Conservation (phyloP, 805 yeast genomes). For the Brettanomyces anomalus region DNA sequence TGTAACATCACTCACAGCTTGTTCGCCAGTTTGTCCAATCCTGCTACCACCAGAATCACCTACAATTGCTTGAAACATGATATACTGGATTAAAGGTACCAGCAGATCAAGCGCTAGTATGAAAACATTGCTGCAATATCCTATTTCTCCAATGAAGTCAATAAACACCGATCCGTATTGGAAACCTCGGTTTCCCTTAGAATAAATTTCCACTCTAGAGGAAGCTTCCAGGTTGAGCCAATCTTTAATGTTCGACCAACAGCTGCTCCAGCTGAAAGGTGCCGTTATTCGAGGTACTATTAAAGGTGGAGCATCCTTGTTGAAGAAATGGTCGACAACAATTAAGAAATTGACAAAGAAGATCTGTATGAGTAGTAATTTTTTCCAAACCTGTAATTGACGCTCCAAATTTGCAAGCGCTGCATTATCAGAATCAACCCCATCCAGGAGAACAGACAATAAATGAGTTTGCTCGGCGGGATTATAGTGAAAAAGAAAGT, state of each 20-base stretch:
- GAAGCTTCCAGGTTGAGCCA: neutral
- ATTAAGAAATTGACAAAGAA: slow-evolving; percentile 4
- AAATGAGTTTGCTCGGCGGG: slow-evolving; percentile 2
- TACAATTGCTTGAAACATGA: slow-evolving; percentile 11
- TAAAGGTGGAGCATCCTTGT: neutral
- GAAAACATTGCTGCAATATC: slow-evolving; percentile 4
- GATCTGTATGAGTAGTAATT: neutral
- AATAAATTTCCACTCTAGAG: neutral
- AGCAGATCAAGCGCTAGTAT: slow-evolving; percentile 14
- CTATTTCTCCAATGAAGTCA: slow-evolving; percentile 21
- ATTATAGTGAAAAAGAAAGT: slow-evolving; percentile 1
- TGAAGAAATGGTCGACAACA: slow-evolving; percentile 5
- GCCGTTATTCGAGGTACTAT: neutral
- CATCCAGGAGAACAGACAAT: slow-evolving; percentile 3
- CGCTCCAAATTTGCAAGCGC: neutral
- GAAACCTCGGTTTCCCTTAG: slow-evolving; percentile 7
- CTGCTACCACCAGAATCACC: neutral
- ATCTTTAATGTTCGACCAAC: neutral
- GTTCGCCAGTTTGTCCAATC: neutral
- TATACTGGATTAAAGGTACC: slow-evolving; percentile 13
- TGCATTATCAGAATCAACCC: neutral
- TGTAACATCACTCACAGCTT: neutral
- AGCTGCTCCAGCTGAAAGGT: neutral
- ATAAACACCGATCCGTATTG: slow-evolving; percentile 15
- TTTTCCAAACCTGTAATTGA: slow-evolving; percentile 1